Percentiles rank a stretch among this genome's conserved stretches.
Conservation (phyloP, 1,139 yeast species). For the Scheffersomyces insectosa region DNA sequence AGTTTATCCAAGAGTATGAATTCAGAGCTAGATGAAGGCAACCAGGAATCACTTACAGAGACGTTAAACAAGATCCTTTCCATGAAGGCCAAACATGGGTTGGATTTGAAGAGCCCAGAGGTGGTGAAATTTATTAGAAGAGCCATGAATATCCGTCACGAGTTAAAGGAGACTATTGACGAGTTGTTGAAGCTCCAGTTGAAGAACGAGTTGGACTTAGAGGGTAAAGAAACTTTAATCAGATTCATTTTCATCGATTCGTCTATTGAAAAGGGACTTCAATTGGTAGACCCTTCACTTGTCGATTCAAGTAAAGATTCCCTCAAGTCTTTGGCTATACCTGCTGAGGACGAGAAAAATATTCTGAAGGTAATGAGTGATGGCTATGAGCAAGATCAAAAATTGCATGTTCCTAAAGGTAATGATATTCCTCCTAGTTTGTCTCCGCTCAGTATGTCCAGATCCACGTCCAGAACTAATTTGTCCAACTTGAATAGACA, state of each 20-base stretch:
- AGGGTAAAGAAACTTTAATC: slow-evolving; percentile 73
- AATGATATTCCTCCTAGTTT: slow-evolving; percentile 15
- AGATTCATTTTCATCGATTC: slow-evolving; percentile 69
- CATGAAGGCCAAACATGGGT: slow-evolving; percentile 24
- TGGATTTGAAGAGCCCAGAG: slow-evolving; percentile 23
- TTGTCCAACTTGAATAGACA: slow-evolving; percentile 37
- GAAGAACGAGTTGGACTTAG: slow-evolving; percentile 53
- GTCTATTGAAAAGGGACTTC: slow-evolving; percentile 65
- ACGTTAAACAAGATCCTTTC: slow-evolving; percentile 40
- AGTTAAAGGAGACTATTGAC: slow-evolving; percentile 53
- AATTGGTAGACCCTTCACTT: slow-evolving; percentile 46
- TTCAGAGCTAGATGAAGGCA: slow-evolving; percentile 28
- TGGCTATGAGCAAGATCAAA: slow-evolving; percentile 5
- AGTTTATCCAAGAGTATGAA: slow-evolving; percentile 3
- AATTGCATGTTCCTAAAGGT: slow-evolving; percentile 4
- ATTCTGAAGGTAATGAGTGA: background rate
- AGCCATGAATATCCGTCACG: slow-evolving; percentile 43
- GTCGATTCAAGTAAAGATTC: slow-evolving; percentile 11
- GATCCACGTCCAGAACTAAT: slow-evolving; percentile 38
- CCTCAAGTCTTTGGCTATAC: background rate
- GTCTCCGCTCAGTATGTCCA: slow-evolving; percentile 32
- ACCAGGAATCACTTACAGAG: slow-evolving; percentile 31
- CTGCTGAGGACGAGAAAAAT: slow-evolving; percentile 21
- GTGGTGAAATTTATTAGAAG: slow-evolving; percentile 44
- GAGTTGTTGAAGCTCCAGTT: slow-evolving; percentile 59